Evolutionary conservation across 2,329 filamentous ascomycete species (phyloP).

Genomic region (Penicillium sp.): DNA sequence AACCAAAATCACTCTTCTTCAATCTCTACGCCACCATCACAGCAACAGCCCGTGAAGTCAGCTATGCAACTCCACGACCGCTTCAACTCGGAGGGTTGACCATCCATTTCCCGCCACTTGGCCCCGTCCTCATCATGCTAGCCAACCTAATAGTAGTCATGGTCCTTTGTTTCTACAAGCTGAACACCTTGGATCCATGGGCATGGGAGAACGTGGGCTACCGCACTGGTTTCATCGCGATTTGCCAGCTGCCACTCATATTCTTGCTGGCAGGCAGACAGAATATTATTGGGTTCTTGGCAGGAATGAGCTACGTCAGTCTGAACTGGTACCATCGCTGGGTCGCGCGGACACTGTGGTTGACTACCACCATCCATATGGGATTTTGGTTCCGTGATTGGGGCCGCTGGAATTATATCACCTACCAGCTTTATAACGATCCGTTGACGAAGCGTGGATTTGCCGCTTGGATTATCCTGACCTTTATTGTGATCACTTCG

Average conservation of each 20-base stretch:
- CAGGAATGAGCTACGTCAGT: conserved; percentile 50
- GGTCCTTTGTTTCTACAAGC: conserved; percentile 56
- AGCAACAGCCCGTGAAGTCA: conserved; percentile 54
- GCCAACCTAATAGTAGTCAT: conserved; percentile 51
- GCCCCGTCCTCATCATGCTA: conserved; percentile 35
- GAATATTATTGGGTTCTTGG: conserved; percentile 52
- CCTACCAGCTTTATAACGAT: conserved; percentile 49
- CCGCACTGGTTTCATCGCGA: conserved; percentile 53
- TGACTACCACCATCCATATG: conserved; percentile 55
- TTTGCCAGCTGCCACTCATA: conserved; percentile 56
- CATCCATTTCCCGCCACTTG: conserved; percentile 41
- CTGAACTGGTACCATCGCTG: conserved; percentile 55
- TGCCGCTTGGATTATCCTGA: conserved; percentile 51
- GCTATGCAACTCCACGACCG: conserved; percentile 46
- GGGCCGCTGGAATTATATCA: conserved; percentile 52
- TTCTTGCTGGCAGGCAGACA: conserved; percentile 56
- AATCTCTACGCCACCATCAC: conserved; percentile 52
- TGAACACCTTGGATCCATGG: conserved; percentile 51
- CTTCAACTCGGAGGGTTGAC: conserved; percentile 33
- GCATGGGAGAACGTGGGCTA: conserved; percentile 58
- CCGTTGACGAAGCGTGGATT: conserved; percentile 52
- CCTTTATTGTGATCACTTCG: conserved; percentile 53
- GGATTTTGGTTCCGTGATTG: conserved; percentile 55
- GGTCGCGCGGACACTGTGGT: conserved; percentile 51
- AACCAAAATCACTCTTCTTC: conserved; percentile 52